Evolutionary conservation across 441 rosid genomes (phyloP).

Genomic region (Arabidopsis hybrid): DNA sequence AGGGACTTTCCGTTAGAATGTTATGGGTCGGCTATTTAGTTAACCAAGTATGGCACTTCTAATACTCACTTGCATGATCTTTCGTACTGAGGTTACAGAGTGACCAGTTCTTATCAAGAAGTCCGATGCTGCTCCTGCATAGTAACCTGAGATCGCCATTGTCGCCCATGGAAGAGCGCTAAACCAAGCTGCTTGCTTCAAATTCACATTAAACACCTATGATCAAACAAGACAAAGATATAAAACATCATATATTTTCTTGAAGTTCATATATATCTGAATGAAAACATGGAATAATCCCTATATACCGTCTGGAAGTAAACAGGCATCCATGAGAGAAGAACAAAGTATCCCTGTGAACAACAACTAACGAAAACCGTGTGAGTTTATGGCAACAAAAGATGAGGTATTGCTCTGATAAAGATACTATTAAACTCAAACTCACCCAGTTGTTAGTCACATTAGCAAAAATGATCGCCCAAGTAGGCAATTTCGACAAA

Average conservation of each 20-base stretch:
- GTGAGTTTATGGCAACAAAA: constrained; percentile 4
- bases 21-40: too few relatives aligned
- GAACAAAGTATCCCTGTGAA: constrained; percentile 93
- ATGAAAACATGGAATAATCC: neutral
- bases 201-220: constrained; percentile 82
- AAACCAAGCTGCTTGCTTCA: constrained; percentile 97
- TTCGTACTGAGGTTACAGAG: constrained; percentile 76
- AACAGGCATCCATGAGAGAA: constrained; percentile 98
- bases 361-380: constrained; percentile 25
- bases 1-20: neutral
- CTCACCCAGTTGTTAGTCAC: constrained; percentile 92
- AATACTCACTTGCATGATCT: constrained; percentile 83
- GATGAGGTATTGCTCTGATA: neutral
- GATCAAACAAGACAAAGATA: neutral
- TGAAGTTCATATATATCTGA: neutral
- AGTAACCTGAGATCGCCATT: constrained; percentile 86
- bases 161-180: constrained; percentile 99
- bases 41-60: neutral
- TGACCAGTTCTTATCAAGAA: constrained; percentile 70
- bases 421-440: constrained; percentile 19
- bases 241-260: neutral
- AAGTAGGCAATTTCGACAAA: constrained; percentile 75
- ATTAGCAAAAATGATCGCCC: constrained; percentile 92
- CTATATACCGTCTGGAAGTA: constrained; percentile 84
- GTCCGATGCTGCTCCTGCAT: constrained; percentile 80